A percentile compares a stretch with the other conserved stretches of the same genome.
These are phyloP conservation scores for Truncatella angustata DNA, from an alignment of 2,329 filamentous ascomycete genomes.

Conservation along the genomic window DNA sequence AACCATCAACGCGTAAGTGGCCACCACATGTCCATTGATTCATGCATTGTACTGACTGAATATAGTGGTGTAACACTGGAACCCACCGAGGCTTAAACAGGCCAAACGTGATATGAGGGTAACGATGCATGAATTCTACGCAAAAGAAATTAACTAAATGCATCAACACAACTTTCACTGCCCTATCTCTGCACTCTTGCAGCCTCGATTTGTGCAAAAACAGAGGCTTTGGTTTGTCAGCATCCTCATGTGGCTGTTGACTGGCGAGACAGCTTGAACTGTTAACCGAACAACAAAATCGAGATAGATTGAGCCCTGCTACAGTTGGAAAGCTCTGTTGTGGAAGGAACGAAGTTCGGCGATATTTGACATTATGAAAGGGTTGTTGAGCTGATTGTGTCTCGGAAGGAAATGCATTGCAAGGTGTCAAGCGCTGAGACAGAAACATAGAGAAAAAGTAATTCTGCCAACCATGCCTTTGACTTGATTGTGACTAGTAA, in stretches of 20 bases:
- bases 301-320: no score
- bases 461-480: no score
- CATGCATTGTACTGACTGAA: constrained; percentile 28
- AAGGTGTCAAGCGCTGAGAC: not conserved
- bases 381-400: not conserved
- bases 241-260: not conserved
- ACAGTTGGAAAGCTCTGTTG: no score
- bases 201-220: no score
- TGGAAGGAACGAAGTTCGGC: no score
- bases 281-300: no score
- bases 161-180: no score
- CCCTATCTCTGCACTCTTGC: no score
- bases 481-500: not conserved
- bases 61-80: constrained; percentile 54
- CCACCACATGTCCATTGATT: not conserved
- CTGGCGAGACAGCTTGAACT: not conserved
- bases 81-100: constrained; percentile 34
- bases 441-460: not conserved
- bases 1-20: constrained; percentile 66
- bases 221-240: no score
- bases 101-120: constrained; percentile 15
- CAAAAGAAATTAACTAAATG: not conserved
- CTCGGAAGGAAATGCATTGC: not conserved
- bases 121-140: constrained; percentile 11
- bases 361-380: not conserved